Percentiles rank a stretch among this genome's conserved stretches.
Evolutionary conservation across 2,329 filamentous ascomycete species (phyloP).

Genomic region (Xylaria digitata): DNA sequence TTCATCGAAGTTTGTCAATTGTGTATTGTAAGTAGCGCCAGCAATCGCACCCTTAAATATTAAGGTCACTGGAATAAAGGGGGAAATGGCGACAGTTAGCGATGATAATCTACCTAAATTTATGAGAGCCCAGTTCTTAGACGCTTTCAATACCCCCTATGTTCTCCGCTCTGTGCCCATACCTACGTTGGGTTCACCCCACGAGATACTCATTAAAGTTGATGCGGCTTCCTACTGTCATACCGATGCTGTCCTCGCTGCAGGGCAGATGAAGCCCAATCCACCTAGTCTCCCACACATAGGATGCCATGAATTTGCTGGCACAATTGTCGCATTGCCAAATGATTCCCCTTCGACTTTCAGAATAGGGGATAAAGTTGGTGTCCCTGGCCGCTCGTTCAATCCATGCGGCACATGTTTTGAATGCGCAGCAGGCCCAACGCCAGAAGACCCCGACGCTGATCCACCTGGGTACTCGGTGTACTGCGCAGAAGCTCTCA

Average conservation of each 20-base stretch:
- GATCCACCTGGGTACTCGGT: conserved; percentile 56
- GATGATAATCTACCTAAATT: conserved; percentile 30
- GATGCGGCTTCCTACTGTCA: conserved; percentile 61
- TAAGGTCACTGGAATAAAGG: not conserved
- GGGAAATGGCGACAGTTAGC: conserved; percentile 12
- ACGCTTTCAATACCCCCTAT: conserved; percentile 56
- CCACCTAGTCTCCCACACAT: conserved; percentile 57
- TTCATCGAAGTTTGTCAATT: not conserved
- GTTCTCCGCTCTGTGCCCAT: conserved; percentile 51
- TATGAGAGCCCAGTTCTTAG: conserved; percentile 57
- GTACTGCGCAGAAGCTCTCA: conserved; percentile 49
- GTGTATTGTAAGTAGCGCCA: no score
- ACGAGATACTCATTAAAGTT: conserved; percentile 59
- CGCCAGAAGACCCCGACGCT: conserved; percentile 43
- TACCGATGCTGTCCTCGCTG: conserved; percentile 51
- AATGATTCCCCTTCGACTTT: conserved; percentile 30
- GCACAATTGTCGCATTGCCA: conserved; percentile 53
- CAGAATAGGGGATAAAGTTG: conserved; percentile 51
- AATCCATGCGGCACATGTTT: conserved; percentile 56
- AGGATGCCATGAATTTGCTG: conserved; percentile 59
- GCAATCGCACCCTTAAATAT: not conserved
- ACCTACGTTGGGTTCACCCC: conserved; percentile 46
- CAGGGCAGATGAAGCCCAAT: conserved; percentile 46
- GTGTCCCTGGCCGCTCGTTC: conserved; percentile 56
- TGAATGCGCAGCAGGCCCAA: conserved; percentile 51